Evolutionary conservation across 2,329 filamentous ascomycete species (phyloP).

Genomic region (Botryotinia narcissicola): DNA sequence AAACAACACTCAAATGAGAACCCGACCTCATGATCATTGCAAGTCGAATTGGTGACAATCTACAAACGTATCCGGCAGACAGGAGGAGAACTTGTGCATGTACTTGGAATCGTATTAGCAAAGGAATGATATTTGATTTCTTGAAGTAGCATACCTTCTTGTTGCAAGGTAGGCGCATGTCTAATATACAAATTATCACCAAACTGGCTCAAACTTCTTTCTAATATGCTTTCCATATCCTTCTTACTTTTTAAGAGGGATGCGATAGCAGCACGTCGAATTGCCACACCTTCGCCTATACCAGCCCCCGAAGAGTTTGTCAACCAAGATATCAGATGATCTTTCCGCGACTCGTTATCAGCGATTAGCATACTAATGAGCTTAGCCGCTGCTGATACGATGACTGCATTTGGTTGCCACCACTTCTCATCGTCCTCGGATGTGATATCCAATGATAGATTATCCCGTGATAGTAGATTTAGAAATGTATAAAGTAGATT

Average conservation of each 20-base stretch:
- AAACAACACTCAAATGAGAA: constrained; percentile 73
- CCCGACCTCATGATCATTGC: constrained; percentile 68
- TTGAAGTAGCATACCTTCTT: constrained; percentile 65
- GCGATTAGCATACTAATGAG: constrained; percentile 52
- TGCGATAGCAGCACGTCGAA: constrained; percentile 64
- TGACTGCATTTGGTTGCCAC: constrained; percentile 35
- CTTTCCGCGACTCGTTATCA: constrained; percentile 49
- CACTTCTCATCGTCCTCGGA: constrained; percentile 34
- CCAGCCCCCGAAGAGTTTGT: constrained; percentile 62
- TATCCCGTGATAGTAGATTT: constrained; percentile 33
- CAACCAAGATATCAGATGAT: constrained; percentile 63
- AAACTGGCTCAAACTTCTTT: constrained; percentile 71
- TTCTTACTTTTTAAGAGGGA: constrained; percentile 53
- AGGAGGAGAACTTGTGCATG: constrained; percentile 78
- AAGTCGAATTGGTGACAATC: constrained; percentile 63
- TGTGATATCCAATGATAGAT: constrained; percentile 29
- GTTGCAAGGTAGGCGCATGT: constrained; percentile 78
- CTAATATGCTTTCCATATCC: constrained; percentile 55
- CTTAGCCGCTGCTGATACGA: constrained; percentile 57
- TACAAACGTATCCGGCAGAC: constrained; percentile 71
- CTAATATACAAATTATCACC: constrained; percentile 84
- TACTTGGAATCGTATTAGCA: constrained; percentile 49
- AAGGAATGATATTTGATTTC: constrained; percentile 10
- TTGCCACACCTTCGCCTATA: constrained; percentile 59
- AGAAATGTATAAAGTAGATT: constrained; percentile 33